Evolutionary conservation across 768 basidiomycete species (phyloP).

Genomic region (Lactifluus volemus): DNA sequence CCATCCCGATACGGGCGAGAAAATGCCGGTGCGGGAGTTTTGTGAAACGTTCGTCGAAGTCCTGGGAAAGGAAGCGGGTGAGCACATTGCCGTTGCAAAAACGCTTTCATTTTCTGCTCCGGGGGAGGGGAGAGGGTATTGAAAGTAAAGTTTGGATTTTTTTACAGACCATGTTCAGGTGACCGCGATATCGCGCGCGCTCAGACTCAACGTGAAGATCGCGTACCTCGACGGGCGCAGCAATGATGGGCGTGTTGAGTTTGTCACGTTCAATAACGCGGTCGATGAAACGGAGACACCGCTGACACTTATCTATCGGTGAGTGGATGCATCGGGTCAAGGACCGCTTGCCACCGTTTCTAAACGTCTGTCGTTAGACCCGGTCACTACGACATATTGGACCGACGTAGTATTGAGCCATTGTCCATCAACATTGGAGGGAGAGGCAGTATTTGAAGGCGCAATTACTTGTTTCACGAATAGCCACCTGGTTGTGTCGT

Average conservation of each 20-base stretch:
- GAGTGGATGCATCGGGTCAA: constrained; percentile 20
- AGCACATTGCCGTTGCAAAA: background rate
- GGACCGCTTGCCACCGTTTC: background rate
- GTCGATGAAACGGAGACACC: constrained; percentile 39
- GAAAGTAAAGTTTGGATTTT: background rate
- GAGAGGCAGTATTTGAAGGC: background rate
- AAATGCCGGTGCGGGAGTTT: constrained; percentile 52
- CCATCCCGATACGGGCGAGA: constrained; percentile 59
- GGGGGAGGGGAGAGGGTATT: no score
- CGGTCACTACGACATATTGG: constrained; percentile 81
- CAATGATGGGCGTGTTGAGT: constrained; percentile 45
- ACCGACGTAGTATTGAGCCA: constrained; percentile 24
- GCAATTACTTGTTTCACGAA: no score
- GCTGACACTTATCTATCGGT: constrained; percentile 71
- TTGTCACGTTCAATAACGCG: constrained; percentile 54
- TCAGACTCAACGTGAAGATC: constrained; percentile 59
- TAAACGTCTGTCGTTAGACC: constrained; percentile 40
- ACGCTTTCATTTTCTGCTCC: background rate
- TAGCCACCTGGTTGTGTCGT: no score
- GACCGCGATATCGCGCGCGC: constrained; percentile 59
- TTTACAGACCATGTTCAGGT: constrained; percentile 74
- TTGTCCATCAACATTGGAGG: background rate
- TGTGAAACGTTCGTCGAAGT: constrained; percentile 74
- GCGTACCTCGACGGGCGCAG: constrained; percentile 73
- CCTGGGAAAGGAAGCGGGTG: constrained; percentile 69